phyloP scores from a whole-genome alignment of 495 filamentous ascomycete species.

The Penicillium steckii region DNA sequence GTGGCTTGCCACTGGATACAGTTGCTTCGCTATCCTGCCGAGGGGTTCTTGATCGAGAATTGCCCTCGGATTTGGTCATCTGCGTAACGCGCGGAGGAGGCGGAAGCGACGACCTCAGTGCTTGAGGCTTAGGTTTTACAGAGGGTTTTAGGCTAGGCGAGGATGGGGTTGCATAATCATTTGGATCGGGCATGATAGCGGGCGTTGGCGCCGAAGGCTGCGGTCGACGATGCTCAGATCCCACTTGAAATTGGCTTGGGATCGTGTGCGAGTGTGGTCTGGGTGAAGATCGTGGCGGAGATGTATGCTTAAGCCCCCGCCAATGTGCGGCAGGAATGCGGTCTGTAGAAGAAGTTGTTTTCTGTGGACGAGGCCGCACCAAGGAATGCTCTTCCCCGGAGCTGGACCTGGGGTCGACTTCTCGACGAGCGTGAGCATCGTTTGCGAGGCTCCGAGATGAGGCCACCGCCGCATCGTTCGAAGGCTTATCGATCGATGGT shows the following conservation, averaged over 20 bases:
- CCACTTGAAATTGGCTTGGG: slow-evolving; percentile 12
- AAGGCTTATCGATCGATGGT: slow-evolving; percentile 28
- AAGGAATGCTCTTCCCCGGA: slow-evolving; percentile 29
- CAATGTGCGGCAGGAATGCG: slow-evolving; percentile 30
- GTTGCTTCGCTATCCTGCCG: slow-evolving; percentile 16
- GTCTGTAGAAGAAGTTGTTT: slow-evolving; percentile 12
- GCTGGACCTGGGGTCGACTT: slow-evolving; percentile 22
- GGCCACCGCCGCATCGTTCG: slow-evolving; percentile 35
- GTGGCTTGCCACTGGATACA: slow-evolving; percentile 16
- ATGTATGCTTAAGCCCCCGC: slow-evolving; percentile 29
- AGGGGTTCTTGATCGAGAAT: slow-evolving; percentile 19
- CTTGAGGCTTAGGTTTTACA: slow-evolving; percentile 38
- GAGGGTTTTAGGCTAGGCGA: slow-evolving; percentile 32
- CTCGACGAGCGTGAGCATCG: slow-evolving; percentile 23
- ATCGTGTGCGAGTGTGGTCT: slow-evolving; percentile 1
- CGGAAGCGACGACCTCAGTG: slow-evolving; percentile 30
- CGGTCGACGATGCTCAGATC: slow-evolving; percentile 9
- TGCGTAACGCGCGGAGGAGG: slow-evolving; percentile 17
- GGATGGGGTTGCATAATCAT: slow-evolving; percentile 18
- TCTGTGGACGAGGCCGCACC: slow-evolving; percentile 2
- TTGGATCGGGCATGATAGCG: slow-evolving; percentile 22
- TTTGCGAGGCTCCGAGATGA: slow-evolving; percentile 34
- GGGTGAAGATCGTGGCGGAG: slow-evolving; percentile 15
- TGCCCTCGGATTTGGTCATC: slow-evolving; percentile 18
- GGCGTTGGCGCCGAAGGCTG: slow-evolving; percentile 6